Conservation (phyloP, 1,139 yeast genomes). For the Lodderomyces jiufengensis region DNA sequence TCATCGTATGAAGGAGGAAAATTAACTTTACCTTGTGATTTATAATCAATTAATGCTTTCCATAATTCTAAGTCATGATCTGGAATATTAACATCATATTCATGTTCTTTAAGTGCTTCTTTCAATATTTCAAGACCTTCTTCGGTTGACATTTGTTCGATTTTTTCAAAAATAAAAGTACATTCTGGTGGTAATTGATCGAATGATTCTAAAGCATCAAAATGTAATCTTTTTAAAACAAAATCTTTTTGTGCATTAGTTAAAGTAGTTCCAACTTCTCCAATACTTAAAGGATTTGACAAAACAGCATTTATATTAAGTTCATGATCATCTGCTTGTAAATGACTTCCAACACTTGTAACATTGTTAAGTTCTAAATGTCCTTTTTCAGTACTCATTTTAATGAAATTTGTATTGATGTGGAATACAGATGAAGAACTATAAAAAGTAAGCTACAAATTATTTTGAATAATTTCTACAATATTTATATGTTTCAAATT, state of each 20-base stretch:
- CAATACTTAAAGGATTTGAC: conserved; percentile 19
- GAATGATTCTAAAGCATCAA: conserved; percentile 22
- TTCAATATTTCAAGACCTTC: conserved; percentile 23
- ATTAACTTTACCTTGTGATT: not conserved
- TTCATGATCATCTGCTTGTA: conserved; percentile 12
- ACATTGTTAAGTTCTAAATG: not conserved
- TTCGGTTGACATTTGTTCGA: conserved; percentile 18
- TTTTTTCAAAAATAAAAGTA: conserved; percentile 28
- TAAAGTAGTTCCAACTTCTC: conserved; percentile 24
- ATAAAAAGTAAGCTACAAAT: not conserved
- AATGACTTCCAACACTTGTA: conserved; percentile 8
- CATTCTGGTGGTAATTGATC: conserved; percentile 27
- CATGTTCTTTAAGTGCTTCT: conserved; percentile 18
- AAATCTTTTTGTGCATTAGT: conserved; percentile 24
- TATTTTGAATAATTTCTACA: too few species aligned
- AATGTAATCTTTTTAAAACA: conserved; percentile 26
- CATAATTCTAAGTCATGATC: conserved; percentile 7
- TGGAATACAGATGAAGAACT: not conserved
- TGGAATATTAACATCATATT: conserved; percentile 20
- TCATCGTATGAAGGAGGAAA: conserved; percentile 1
- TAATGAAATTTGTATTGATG: not conserved
- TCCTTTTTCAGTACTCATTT: conserved; percentile 5
- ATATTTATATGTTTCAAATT: too few species aligned
- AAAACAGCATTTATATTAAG: conserved; percentile 18
- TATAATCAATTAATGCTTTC: conserved; percentile 5